Evolutionary conservation across 140 eudicot genomes (phyloP).

Genomic region (Bidens hawaiensis): DNA sequence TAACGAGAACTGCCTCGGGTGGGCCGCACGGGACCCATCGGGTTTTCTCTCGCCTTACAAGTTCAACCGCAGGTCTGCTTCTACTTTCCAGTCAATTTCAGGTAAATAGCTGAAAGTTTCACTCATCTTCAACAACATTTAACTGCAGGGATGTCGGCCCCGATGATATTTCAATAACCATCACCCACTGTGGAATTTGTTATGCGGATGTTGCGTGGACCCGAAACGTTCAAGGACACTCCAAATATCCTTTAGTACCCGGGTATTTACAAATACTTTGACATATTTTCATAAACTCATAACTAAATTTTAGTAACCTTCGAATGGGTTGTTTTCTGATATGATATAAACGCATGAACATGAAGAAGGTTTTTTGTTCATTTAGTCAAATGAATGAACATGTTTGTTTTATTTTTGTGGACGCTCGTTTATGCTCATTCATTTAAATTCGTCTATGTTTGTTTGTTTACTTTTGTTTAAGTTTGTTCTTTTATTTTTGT

Average conservation of each 20-base stretch:
- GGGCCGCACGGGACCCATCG: constrained; percentile 90
- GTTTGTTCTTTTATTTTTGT: no score
- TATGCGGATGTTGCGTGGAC: constrained; percentile 90
- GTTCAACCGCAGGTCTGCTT: constrained; percentile 66
- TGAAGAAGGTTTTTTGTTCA: no score
- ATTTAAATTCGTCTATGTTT: no score
- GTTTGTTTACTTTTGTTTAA: no score
- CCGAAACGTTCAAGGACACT: constrained; percentile 40
- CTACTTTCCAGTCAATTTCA: not conserved
- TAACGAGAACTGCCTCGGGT: constrained; percentile 61
- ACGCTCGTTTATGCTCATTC: no score
- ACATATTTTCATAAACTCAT: not conserved
- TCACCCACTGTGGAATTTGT: constrained; percentile 79
- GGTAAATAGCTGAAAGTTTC: not conserved
- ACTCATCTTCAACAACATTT: not conserved
- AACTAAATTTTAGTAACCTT: no score
- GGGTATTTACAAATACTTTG: constrained; percentile 45
- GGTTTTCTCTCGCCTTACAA: constrained; percentile 79
- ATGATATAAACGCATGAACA: no score
- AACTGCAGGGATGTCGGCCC: constrained; percentile 77
- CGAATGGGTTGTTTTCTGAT: no score
- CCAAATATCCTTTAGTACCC: constrained; percentile 78
- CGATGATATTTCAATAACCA: constrained; percentile 60
- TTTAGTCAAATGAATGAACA: no score
- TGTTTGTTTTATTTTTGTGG: no score